Evolutionary conservation across 139 green algal species (phyloP).

Genomic region (Nannochloris sp.): DNA sequence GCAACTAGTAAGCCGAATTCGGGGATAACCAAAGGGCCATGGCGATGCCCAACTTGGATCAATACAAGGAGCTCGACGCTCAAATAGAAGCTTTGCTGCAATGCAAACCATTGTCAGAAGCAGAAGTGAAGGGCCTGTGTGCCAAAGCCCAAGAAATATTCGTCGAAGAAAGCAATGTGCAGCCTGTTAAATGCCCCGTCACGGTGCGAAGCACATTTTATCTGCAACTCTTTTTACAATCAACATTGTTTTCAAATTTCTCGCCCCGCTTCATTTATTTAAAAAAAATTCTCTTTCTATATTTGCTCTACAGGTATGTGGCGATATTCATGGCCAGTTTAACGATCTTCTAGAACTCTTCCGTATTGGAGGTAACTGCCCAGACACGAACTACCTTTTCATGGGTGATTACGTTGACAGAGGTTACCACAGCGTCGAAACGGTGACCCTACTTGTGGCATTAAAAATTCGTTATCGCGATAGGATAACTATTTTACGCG

Average conservation of each 20-base stretch:
- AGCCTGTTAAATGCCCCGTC: constrained; percentile 89
- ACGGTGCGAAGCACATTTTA: constrained; percentile 66
- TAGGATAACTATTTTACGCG: constrained; percentile 94
- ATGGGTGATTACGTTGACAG: constrained; percentile 99
- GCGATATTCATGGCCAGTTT: constrained; percentile 98
- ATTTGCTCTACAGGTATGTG: constrained; percentile 79
- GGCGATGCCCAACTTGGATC: constrained; percentile 3
- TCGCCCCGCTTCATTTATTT: no score
- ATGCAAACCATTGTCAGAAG: constrained; percentile 85
- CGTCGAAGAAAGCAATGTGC: constrained; percentile 89
- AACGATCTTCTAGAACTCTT: constrained; percentile 96
- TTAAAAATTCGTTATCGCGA: constrained; percentile 90
- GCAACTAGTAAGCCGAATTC: no score
- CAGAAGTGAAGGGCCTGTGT: constrained; percentile 86
- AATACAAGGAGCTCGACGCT: constrained; percentile 61
- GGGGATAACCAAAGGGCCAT: constrained; percentile 2
- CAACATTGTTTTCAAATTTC: no score
- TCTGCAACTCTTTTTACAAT: background rate
- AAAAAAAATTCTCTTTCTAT: no score
- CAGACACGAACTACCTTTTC: constrained; percentile 99
- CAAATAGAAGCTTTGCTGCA: constrained; percentile 82
- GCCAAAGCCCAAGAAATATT: constrained; percentile 90
- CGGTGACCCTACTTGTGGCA: constrained; percentile 81
- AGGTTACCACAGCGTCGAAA: constrained; percentile 97
- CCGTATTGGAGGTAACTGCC: constrained; percentile 84